Evolutionary conservation across 2,329 filamentous ascomycete genomes (phyloP), one percentile per base, ranked within the genome.

Genomic region (Fusarium sp.): DNA sequence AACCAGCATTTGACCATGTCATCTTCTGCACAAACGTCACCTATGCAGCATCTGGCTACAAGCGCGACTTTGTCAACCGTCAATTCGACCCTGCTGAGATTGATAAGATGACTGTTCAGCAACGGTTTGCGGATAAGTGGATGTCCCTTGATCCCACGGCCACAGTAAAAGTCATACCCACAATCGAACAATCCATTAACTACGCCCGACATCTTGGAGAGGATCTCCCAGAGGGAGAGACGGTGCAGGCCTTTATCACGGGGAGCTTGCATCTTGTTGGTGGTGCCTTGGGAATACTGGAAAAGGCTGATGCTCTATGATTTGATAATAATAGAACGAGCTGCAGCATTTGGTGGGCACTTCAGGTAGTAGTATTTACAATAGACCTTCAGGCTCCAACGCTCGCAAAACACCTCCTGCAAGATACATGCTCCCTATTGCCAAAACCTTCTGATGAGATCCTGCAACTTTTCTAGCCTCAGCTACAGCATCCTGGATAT

Each of bases 371-470:
- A 71, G 36, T 36, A 71, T 47, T 75, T 78, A 85, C 45, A 81
- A 77, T 73, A 82, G 76, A 64, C 76, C 77, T 18, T 83, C 82
- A 14, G 85, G 85, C 77, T 86, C 94, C 66, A 97, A 82, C 2
- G 93, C 90, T 80, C 93, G 91, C 59, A 97, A 84, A 51, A 95
- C 85, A 17, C 93, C 93, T 13, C 95, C 94, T 2, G 95, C 94
- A 44, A 98, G 86, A 85, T 97, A 93, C 78, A 97, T 83, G 80
- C 94, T 97, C 6, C 95, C 95, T 20, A 95, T 97, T 15, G 94
- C 91, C 62, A 98, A 83, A 0, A 92, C 90, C 80, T 90, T 89
- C 22, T 76, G 90, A 85, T 56, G 86, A 86, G 6, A 80, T 75
- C 57, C 56, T 4, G 76, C 76, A 17, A 87, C 77, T 22, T 77